A percentile compares a stretch with the other conserved stretches of the same genome.
phyloP scores from a whole-genome alignment of 2,329 filamentous ascomycete species.

The Venturia asperata region DNA sequence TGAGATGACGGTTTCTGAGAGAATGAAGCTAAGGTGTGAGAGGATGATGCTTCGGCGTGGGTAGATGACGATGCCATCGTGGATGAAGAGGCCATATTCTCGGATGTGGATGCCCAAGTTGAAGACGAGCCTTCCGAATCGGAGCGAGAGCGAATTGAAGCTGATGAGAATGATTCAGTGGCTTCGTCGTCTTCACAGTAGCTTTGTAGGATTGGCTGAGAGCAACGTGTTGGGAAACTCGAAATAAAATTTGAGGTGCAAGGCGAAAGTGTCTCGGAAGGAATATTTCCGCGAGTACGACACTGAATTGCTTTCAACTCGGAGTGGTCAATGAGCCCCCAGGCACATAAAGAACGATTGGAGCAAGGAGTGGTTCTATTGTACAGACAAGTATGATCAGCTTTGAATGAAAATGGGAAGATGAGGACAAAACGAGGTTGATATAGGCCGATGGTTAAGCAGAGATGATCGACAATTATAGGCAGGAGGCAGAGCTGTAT shows the following conservation, averaged over 20 bases:
- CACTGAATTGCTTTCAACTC: constrained; percentile 13
- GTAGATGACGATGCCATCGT: constrained; percentile 2
- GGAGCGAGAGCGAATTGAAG: background rate
- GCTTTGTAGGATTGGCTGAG: background rate
- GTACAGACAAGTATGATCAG: background rate
- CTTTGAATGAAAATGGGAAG: background rate
- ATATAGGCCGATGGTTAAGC: background rate
- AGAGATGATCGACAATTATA: background rate
- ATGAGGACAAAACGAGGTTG: background rate
- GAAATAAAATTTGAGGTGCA: background rate
- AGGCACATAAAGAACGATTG: background rate
- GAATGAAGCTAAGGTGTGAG: background rate
- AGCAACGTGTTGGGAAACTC: background rate
- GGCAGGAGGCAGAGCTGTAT: background rate
- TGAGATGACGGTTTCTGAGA: background rate
- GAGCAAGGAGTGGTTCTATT: background rate
- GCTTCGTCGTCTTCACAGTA: background rate
- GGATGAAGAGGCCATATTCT: background rate
- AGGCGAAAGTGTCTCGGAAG: background rate
- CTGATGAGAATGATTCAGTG: background rate
- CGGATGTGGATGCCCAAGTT: background rate
- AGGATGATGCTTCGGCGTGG: background rate
- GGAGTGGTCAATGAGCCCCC: constrained; percentile 1
- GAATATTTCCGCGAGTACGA: constrained; percentile 10
- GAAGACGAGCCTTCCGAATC: background rate